phyloP scores from a whole-genome alignment of 2,329 filamentous ascomycete genomes.

The Aureobasidium sp. region DNA sequence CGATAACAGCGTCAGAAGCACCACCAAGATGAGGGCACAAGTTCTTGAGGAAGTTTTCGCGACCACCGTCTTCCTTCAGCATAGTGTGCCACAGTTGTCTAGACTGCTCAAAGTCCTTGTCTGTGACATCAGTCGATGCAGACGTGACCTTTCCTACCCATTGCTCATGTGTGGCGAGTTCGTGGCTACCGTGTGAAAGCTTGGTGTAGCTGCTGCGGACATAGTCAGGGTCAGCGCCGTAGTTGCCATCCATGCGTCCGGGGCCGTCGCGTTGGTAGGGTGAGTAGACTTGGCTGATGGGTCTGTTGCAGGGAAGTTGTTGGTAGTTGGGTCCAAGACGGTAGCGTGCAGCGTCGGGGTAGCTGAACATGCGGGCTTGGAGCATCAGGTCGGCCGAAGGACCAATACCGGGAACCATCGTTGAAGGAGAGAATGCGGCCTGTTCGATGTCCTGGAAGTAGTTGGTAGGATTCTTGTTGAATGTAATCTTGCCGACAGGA shows the following conservation, averaged over 20 bases:
- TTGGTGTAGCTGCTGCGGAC: constrained; percentile 27
- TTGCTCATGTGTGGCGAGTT: constrained; percentile 19
- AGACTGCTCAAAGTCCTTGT: constrained; percentile 47
- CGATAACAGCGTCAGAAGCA: not conserved
- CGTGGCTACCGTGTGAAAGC: constrained; percentile 17
- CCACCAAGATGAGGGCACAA: constrained; percentile 17
- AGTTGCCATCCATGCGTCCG: constrained; percentile 36
- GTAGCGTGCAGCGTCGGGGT: constrained; percentile 50
- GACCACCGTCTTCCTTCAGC: constrained; percentile 25
- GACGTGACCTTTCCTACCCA: constrained; percentile 22
- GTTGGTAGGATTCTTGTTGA: constrained; percentile 52
- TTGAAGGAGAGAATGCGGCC: constrained; percentile 58
- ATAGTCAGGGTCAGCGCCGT: constrained; percentile 42
- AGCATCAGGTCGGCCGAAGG: constrained; percentile 58
- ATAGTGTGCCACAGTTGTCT: constrained; percentile 40
- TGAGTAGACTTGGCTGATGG: constrained; percentile 19
- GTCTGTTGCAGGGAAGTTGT: constrained; percentile 28
- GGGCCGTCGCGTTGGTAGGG: constrained; percentile 36
- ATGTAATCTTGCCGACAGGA: constrained; percentile 44
- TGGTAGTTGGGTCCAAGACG: constrained; percentile 45
- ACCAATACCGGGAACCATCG: constrained; percentile 57
- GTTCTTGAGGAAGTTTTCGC: constrained; percentile 27
- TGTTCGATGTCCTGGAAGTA: constrained; percentile 67
- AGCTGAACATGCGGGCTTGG: constrained; percentile 56
- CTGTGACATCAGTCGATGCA: constrained; percentile 31